Conservation (phyloP, 768 basidiomycete species). For the Udeniomyces megalosporus region DNA sequence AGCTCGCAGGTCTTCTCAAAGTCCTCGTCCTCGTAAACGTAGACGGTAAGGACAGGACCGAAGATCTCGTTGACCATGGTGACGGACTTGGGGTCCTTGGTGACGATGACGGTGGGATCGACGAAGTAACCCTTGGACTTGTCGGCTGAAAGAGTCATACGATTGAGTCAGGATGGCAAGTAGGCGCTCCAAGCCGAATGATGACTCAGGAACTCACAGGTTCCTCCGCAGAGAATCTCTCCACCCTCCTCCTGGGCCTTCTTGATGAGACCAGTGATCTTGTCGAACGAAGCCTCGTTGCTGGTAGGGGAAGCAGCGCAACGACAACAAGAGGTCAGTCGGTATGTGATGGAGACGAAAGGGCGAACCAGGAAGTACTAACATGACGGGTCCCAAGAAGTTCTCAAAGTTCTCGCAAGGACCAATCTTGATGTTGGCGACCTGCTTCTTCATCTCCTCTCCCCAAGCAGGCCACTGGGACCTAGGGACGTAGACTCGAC, state of each 20-base stretch:
- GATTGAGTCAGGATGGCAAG: neutral
- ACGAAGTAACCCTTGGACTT: constrained; percentile 86
- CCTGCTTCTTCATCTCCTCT: constrained; percentile 53
- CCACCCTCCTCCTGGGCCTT: constrained; percentile 81
- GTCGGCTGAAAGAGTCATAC: constrained; percentile 39
- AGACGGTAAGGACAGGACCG: constrained; percentile 59
- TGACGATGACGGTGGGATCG: constrained; percentile 84
- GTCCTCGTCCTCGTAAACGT: constrained; percentile 71
- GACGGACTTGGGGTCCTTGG: constrained; percentile 59
- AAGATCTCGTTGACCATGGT: constrained; percentile 85
- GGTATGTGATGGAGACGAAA: neutral
- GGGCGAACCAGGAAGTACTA: constrained; percentile 19
- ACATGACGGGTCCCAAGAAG: constrained; percentile 98
- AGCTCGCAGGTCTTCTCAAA: constrained; percentile 74
- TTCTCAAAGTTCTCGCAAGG: constrained; percentile 54
- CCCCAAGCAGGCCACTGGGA: constrained; percentile 75
- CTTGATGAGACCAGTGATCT: constrained; percentile 61
- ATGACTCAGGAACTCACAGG: too few species aligned
- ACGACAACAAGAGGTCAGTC: neutral
- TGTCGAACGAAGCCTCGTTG: constrained; percentile 74
- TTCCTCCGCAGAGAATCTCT: constrained; percentile 73
- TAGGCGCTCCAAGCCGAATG: too few species aligned
- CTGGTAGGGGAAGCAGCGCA: constrained; percentile 30
- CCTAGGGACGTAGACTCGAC: constrained; percentile 73
- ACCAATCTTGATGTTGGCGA: constrained; percentile 74